A percentile compares a stretch with the other conserved stretches of the same genome.
phyloP scores from a whole-genome alignment of 805 yeast species.

The Candida odintsovae region DNA sequence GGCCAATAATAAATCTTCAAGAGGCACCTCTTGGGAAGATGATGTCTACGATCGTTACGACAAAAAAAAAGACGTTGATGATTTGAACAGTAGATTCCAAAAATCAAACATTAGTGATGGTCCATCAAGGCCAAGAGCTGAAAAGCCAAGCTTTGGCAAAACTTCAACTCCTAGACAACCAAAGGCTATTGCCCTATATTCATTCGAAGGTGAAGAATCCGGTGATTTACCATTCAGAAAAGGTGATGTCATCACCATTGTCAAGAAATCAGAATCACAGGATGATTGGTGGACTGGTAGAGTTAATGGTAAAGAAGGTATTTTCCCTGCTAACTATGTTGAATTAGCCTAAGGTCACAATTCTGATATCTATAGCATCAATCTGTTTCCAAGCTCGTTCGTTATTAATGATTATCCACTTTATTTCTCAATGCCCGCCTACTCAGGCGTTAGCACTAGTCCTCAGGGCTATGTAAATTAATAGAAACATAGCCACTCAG shows the following conservation, averaged over 20 bases:
- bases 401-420: background rate
- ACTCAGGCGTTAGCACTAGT: too few species aligned
- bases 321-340: conserved; percentile 96
- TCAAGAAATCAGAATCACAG: conserved; percentile 78
- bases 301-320: conserved; percentile 77
- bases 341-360: conserved; percentile 44
- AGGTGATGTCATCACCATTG: conserved; percentile 87
- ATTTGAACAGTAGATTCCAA: conserved; percentile 33
- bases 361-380: background rate
- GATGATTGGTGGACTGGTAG: conserved; percentile 99
- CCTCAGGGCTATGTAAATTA: background rate
- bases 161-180: conserved; percentile 34
- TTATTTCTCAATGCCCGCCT: background rate
- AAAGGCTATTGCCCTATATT: conserved; percentile 85
- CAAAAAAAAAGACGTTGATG: conserved; percentile 28
- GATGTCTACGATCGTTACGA: conserved; percentile 64
- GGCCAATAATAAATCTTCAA: conserved; percentile 11
- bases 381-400: background rate
- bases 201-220: conserved; percentile 87
- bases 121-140: conserved; percentile 37
- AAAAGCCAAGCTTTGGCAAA: conserved; percentile 33
- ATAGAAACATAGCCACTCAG: too few species aligned
- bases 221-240: conserved; percentile 91
- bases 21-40: conserved; percentile 74
- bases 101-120: conserved; percentile 32